Evolutionary conservation across 2,329 filamentous ascomycete genomes (phyloP).

Genomic region (Akanthomyces dipterigenus): DNA sequence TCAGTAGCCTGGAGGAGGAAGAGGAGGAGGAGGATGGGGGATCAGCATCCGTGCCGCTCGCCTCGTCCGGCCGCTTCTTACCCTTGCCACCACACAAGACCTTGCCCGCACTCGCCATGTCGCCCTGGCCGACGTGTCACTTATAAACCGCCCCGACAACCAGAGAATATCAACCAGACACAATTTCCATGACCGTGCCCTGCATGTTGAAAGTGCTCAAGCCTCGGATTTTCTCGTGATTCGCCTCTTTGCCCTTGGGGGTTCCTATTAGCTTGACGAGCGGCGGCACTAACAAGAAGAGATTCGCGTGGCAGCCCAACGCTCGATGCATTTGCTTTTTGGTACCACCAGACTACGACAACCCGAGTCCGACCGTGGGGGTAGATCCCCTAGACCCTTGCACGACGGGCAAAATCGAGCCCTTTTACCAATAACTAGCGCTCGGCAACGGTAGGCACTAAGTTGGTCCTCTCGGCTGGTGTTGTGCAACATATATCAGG

Average conservation of each 20-base stretch:
- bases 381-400: not conserved
- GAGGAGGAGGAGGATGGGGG: not conserved
- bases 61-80: not conserved
- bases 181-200: conserved; percentile 4
- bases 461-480: not conserved
- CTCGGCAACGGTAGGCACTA: not conserved
- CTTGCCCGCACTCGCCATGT: not conserved
- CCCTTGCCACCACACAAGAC: not conserved
- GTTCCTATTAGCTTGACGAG: not conserved
- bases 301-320: not conserved
- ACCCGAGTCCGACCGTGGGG: not conserved
- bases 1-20: not conserved
- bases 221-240: not conserved
- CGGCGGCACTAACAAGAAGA: not conserved
- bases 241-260: not conserved
- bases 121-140: conserved; percentile 4
- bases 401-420: not conserved
- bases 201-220: conserved; percentile 3
- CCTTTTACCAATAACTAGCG: not conserved
- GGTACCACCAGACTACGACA: not conserved
- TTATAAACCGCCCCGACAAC: not conserved
- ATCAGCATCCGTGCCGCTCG: not conserved
- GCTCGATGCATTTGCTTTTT: not conserved
- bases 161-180: not conserved
- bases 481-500: conserved; percentile 1